Conservation (phyloP, 169 alveolate genomes). For the Toxoplasma gondii region DNA sequence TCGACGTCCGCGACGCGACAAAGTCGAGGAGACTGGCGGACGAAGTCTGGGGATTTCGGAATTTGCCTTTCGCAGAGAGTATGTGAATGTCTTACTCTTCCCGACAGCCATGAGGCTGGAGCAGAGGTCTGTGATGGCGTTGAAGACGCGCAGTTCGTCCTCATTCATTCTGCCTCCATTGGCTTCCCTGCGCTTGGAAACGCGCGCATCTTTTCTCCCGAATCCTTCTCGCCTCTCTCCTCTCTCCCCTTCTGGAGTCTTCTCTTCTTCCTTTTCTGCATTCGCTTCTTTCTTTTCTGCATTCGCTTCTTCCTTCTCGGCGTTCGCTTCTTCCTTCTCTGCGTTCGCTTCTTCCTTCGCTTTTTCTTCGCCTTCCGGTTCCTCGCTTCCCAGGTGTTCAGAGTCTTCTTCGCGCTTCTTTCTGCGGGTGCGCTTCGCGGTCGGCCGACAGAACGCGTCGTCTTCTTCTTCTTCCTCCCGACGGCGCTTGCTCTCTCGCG, state of each 20-base stretch:
- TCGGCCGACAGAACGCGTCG: background rate
- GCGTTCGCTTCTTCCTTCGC: background rate
- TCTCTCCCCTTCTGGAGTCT: too few species aligned
- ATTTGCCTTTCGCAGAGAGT: too few species aligned
- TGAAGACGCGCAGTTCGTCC: background rate
- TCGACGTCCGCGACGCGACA: too few species aligned
- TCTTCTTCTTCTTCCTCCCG: background rate
- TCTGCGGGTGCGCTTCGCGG: background rate
- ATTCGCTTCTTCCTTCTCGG: background rate
- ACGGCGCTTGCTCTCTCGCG: background rate
- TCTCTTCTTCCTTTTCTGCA: background rate
- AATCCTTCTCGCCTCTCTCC: too few species aligned
- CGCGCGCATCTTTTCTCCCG: background rate
- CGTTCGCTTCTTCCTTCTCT: background rate
- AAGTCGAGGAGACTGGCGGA: too few species aligned
- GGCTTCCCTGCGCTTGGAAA: background rate
- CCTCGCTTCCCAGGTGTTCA: background rate
- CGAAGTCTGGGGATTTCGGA: too few species aligned
- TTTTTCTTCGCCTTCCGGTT: background rate
- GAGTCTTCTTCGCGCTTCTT: background rate
- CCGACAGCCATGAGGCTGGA: background rate
- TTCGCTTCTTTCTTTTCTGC: background rate
- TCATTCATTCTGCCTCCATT: background rate
- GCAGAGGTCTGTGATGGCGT: constrained; percentile 37
- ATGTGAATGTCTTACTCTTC: background rate